phyloP scores from a whole-genome alignment of 2,329 filamentous ascomycete genomes.

The Hypocrella siamensis region DNA sequence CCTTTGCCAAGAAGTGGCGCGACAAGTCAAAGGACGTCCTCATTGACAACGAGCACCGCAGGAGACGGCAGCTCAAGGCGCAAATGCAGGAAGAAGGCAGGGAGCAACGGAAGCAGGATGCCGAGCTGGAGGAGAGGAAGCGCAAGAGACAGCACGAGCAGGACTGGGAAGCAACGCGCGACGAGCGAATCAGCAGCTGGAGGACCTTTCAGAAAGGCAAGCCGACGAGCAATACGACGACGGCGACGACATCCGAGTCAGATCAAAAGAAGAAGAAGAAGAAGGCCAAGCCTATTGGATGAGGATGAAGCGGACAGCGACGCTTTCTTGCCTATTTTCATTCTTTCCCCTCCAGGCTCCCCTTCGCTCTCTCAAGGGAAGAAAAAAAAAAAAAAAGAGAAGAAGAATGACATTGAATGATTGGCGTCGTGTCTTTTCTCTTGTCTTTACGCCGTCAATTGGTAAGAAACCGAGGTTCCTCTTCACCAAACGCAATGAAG shows the following conservation, averaged over 20 bases:
- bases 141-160: slow-evolving; percentile 83
- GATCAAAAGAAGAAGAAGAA: slow-evolving; percentile 55
- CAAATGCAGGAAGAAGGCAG: slow-evolving; percentile 94
- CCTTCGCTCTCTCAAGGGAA: neutral
- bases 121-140: slow-evolving; percentile 67
- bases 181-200: slow-evolving; percentile 88
- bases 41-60: slow-evolving; percentile 79
- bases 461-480: no score
- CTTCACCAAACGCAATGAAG: no score
- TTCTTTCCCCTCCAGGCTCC: no score
- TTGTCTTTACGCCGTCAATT: no score
- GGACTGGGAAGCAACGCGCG: slow-evolving; percentile 86
- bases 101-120: slow-evolving; percentile 71
- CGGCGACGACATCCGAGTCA: slow-evolving; percentile 11
- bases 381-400: neutral
- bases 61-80: slow-evolving; percentile 74
- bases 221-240: slow-evolving; percentile 17
- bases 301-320: slow-evolving; percentile 2
- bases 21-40: slow-evolving; percentile 82
- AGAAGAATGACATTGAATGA: neutral
- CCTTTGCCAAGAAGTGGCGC: slow-evolving; percentile 75
- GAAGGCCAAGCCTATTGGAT: slow-evolving; percentile 51
- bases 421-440: no score
- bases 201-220: slow-evolving; percentile 73
- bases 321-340: no score